Evolutionary conservation across 2,329 filamentous ascomycete species (phyloP), one percentile per base, ranked within the genome.

Genomic region (Colletotrichum sp.): DNA sequence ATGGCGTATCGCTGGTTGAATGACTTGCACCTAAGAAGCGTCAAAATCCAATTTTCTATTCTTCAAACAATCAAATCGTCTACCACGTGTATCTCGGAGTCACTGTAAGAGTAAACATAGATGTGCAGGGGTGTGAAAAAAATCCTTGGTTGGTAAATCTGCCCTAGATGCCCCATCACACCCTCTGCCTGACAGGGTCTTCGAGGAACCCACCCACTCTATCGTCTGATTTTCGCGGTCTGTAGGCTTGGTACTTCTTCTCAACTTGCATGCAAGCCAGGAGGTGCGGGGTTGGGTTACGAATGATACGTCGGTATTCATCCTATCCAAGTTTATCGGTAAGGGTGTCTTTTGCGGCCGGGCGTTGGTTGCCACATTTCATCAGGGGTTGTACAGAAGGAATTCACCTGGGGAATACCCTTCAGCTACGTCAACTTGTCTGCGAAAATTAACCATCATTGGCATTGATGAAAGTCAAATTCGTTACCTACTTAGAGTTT

Each of bases 391-490:
- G 18, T 49, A 49, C 39, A n/a, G 39, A 49, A 0, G 39, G 5
- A 49, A 49, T n/a, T n/a, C 39, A 12, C 18, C 9, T 49, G 18
- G 18, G 18, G 39, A 12, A 6, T 9, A 49, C 2, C 9, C 18
- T n/a, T 3, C 39, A n/a, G 9, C 39, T 7, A 49, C 39, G 39
- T 18, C 39, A 12, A 49, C 39, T 3, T 12, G 39, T 1, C 8
- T 49, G 1, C 18, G 5, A n/a, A 1, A 7, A n/a, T 49, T 12
- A 4, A 4, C 2, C 18, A n/a, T 49, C 2, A 49, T 49, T n/a
- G 5, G 18, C 18, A 49, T 49, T 49, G 9, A 49, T 12, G 9
- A n/a, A 49, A 49, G 36, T 49, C 39, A 49, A 7, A 44, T 18
- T 10, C 5, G 16, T 10, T 44, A 0, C 0, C 5, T 9, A 18